Percentiles rank a stretch among this genome's conserved stretches.
These are phyloP conservation scores for Taphrina deformans DNA, from an alignment of 1,139 yeast genomes.

Conservation along the genomic window DNA sequence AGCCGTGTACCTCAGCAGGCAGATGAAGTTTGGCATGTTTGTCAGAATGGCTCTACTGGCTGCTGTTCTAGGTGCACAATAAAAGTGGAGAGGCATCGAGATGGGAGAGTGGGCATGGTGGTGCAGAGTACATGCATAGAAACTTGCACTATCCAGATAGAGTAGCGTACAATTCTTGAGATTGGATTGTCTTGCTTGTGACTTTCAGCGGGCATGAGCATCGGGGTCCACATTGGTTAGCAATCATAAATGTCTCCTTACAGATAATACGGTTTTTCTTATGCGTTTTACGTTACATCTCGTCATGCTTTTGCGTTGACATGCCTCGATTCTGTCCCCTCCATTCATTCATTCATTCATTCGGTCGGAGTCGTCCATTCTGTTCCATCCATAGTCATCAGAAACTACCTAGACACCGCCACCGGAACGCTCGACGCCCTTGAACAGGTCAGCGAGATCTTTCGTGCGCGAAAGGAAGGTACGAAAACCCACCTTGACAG, in stretches of 20 bases:
- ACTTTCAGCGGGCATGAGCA: not conserved
- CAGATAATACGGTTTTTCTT: not conserved
- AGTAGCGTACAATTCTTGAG: not conserved
- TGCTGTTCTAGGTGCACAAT: slow-evolving; percentile 69
- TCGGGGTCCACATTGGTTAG: not conserved
- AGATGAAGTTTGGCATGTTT: slow-evolving; percentile 92
- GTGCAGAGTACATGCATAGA: not conserved
- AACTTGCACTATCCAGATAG: not conserved
- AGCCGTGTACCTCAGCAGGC: slow-evolving; percentile 37
- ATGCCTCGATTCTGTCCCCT: no score
- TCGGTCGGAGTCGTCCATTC: no score
- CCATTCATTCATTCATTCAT: no score
- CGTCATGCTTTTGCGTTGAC: no score
- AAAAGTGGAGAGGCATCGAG: no score
- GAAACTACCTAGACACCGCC: slow-evolving; percentile 19
- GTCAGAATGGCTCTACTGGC: slow-evolving; percentile 99
- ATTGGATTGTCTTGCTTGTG: not conserved
- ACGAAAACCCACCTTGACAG: slow-evolving; percentile 15
- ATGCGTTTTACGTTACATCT: not conserved
- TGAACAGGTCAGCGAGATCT: not conserved
- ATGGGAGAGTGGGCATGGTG: not conserved
- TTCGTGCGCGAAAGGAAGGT: not conserved
- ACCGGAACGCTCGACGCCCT: slow-evolving; percentile 28
- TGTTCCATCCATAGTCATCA: not conserved
- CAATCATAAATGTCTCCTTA: not conserved